Percentiles rank a stretch among this genome's conserved stretches.
phyloP scores from a whole-genome alignment of 768 basidiomycete genomes.

The Gautieria morchelliformis region DNA sequence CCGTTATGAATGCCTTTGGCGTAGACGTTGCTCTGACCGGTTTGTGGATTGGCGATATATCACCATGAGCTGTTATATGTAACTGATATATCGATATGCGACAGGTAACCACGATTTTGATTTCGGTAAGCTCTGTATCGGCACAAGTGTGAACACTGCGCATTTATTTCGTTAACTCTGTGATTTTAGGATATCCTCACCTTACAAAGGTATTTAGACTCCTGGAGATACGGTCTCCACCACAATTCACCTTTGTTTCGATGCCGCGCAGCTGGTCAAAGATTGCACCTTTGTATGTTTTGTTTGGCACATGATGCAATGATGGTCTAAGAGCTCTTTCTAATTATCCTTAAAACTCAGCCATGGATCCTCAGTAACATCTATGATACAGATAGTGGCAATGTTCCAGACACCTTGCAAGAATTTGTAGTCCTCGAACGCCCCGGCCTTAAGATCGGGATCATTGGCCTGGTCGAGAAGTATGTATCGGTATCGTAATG shows the following conservation, averaged over 20 bases:
- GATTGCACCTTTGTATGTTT: constrained; percentile 65
- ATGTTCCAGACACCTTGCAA: constrained; percentile 49
- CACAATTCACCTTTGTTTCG: constrained; percentile 18
- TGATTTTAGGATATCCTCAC: constrained; percentile 49
- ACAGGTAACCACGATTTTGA: constrained; percentile 91
- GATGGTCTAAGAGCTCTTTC: not conserved
- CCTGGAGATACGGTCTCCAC: not conserved
- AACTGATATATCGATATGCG: not conserved
- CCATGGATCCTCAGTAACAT: constrained; percentile 92
- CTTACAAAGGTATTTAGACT: constrained; percentile 30
- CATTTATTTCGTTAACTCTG: not conserved
- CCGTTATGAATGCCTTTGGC: constrained; percentile 73
- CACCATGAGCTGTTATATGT: not conserved
- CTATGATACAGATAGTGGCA: constrained; percentile 54
- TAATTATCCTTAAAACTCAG: constrained; percentile 26
- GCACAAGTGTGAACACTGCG: not conserved
- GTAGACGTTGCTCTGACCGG: constrained; percentile 76
- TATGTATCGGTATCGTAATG: constrained; percentile 21
- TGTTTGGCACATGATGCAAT: constrained; percentile 6
- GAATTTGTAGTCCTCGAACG: constrained; percentile 62
- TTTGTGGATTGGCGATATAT: constrained; percentile 25
- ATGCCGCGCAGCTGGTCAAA: constrained; percentile 38
- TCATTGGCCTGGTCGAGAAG: constrained; percentile 87
- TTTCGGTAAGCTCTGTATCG: constrained; percentile 41
- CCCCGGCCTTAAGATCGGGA: constrained; percentile 59